Conservation (phyloP, 192 early-diverging fungal genomes). For the Umbelopsis sp. region DNA sequence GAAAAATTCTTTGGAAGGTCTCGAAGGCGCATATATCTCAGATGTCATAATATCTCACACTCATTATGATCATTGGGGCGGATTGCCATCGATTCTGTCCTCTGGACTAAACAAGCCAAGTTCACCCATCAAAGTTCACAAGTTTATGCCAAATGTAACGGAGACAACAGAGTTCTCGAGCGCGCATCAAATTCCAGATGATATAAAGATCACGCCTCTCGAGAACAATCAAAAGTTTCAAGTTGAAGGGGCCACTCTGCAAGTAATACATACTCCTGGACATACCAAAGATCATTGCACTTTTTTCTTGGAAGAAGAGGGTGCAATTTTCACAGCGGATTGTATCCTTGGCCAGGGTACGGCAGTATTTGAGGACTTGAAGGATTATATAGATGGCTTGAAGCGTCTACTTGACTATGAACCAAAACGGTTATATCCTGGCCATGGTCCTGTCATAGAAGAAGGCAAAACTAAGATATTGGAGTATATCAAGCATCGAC, state of each 20-base stretch:
- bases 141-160: conserved; percentile 20
- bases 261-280: conserved; percentile 77
- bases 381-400: conserved; percentile 71
- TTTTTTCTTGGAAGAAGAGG: conserved; percentile 69
- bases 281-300: conserved; percentile 81
- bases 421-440: conserved; percentile 53
- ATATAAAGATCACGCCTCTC: conserved; percentile 34
- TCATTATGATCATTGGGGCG: conserved; percentile 83
- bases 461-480: conserved; percentile 65
- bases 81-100: conserved; percentile 48
- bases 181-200: conserved; percentile 31
- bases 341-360: conserved; percentile 85
- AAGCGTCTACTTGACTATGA: conserved; percentile 43
- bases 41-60: conserved; percentile 79
- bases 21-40: conserved; percentile 55
- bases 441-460: conserved; percentile 80
- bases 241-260: conserved; percentile 61
- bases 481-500: conserved; percentile 80
- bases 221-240: conserved; percentile 64
- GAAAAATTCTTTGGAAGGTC: conserved; percentile 49
- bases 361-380: conserved; percentile 76
- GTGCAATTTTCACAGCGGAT: conserved; percentile 77
- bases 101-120: conserved; percentile 21
- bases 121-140: conserved; percentile 28
- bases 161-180: conserved; percentile 21